These are phyloP conservation scores for Cyathus striatus DNA, from an alignment of 768 basidiomycete species.

Conservation along the genomic window DNA sequence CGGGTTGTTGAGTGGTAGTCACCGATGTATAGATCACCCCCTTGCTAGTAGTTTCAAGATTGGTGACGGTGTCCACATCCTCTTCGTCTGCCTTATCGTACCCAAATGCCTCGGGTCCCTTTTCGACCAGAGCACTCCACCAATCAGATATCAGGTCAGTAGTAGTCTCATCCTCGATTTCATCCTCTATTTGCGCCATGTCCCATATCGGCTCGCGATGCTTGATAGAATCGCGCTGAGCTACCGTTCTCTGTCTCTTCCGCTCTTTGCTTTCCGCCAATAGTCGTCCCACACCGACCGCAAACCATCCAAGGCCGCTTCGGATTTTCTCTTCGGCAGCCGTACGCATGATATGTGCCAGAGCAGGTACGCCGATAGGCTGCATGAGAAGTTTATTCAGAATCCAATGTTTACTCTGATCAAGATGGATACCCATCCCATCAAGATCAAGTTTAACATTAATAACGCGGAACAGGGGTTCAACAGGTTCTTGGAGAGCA, in stretches of 20 bases:
- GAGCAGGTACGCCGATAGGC: slow-evolving; percentile 25
- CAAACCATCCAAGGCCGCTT: slow-evolving; percentile 16
- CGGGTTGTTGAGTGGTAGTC: slow-evolving; percentile 9
- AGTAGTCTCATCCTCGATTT: slow-evolving; percentile 3
- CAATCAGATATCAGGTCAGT: slow-evolving; percentile 18
- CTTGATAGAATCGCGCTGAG: slow-evolving; percentile 1
- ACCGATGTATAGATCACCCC: slow-evolving; percentile 23
- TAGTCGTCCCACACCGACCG: slow-evolving; percentile 20
- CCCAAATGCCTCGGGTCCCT: slow-evolving; percentile 16
- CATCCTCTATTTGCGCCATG: slow-evolving; percentile 1
- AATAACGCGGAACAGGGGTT: slow-evolving; percentile 24
- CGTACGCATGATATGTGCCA: slow-evolving; percentile 17
- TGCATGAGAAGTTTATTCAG: slow-evolving; percentile 30
- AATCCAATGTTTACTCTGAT: slow-evolving; percentile 33
- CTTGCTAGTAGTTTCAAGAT: slow-evolving; percentile 15
- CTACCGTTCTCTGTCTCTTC: slow-evolving; percentile 6
- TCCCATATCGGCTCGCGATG: slow-evolving; percentile 1
- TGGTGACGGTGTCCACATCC: slow-evolving; percentile 7
- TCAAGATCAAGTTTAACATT: slow-evolving; percentile 8
- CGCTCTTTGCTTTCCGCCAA: slow-evolving; percentile 14
- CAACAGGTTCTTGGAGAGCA: slow-evolving; percentile 1
- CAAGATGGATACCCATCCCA: slow-evolving; percentile 22
- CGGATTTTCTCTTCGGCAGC: slow-evolving; percentile 22
- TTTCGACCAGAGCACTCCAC: slow-evolving; percentile 19
- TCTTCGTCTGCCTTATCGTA: not conserved